Evolutionary conservation across 2,329 filamentous ascomycete genomes (phyloP).

Genomic region (Coccinonectria pachysandricola): DNA sequence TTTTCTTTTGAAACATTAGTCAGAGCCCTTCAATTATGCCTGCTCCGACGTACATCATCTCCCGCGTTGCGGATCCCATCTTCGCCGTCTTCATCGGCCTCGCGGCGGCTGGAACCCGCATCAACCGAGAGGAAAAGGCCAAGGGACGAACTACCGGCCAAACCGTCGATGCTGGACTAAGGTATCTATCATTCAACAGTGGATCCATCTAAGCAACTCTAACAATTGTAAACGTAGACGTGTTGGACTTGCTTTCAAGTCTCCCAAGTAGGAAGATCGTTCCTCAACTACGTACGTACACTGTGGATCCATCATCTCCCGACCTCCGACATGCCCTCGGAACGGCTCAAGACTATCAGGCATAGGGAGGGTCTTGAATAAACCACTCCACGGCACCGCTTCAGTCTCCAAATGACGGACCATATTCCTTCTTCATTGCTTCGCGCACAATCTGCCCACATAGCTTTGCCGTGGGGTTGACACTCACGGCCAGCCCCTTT

Average conservation of each 20-base stretch:
- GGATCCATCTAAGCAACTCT: too few species aligned
- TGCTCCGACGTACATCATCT: slow-evolving; percentile 48
- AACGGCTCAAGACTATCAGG: slow-evolving; percentile 1
- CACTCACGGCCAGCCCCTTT: slow-evolving; percentile 51
- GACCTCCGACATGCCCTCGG: slow-evolving; percentile 1
- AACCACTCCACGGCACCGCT: slow-evolving; percentile 4
- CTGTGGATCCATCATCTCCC: not conserved
- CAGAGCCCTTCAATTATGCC: too few species aligned
- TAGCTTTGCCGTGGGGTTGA: slow-evolving; percentile 59
- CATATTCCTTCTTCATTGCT: slow-evolving; percentile 60
- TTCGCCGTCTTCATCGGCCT: slow-evolving; percentile 48
- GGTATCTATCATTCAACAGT: too few species aligned
- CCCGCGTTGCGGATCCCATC: slow-evolving; percentile 46
- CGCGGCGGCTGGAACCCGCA: slow-evolving; percentile 43
- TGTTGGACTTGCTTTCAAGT: slow-evolving; percentile 18
- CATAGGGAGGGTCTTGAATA: slow-evolving; percentile 5
- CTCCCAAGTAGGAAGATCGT: slow-evolving; percentile 6
- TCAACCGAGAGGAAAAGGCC: slow-evolving; percentile 50
- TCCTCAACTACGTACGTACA: too few species aligned
- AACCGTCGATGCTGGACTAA: slow-evolving; percentile 39
- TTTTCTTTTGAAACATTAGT: too few species aligned
- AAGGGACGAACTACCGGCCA: slow-evolving; percentile 43
- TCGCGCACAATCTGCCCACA: slow-evolving; percentile 60
- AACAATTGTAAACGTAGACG: too few species aligned
- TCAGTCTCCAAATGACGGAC: slow-evolving; percentile 34